Conservation (phyloP, 2,329 filamentous ascomycete species). For the Fusarium transvaalense region DNA sequence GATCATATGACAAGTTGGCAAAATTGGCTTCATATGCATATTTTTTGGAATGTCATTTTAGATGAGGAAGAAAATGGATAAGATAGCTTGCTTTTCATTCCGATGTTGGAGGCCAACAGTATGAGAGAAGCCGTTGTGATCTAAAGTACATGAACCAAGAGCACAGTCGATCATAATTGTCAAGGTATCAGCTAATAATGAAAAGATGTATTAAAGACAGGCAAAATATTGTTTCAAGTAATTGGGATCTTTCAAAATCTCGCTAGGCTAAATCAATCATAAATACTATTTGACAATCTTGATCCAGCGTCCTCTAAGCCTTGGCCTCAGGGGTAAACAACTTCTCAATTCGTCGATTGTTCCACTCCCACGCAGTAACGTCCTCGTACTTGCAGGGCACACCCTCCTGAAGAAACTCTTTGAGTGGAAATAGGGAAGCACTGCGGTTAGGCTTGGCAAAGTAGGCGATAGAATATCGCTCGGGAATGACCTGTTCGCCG, state of each 20-base stretch:
- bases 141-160: accelerated
- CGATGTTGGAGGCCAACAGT: neutral
- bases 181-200: neutral
- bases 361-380: constrained; percentile 53
- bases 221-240: accelerated
- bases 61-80: too few species aligned
- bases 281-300: neutral
- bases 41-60: too few species aligned
- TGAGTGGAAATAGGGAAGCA: constrained; percentile 47
- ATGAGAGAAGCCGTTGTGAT: accelerated
- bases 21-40: too few species aligned
- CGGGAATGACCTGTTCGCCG: constrained; percentile 44
- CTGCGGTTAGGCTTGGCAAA: constrained; percentile 51
- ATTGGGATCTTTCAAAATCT: neutral
- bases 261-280: constrained; percentile 23
- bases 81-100: accelerated
- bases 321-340: constrained; percentile 31
- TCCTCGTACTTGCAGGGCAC: constrained; percentile 48
- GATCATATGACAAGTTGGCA: neutral
- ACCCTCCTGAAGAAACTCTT: constrained; percentile 48
- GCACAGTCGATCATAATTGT: neutral
- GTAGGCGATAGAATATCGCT: constrained; percentile 47
- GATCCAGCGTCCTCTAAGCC: neutral
- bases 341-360: constrained; percentile 46
- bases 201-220: accelerated